Evolutionary conservation across 176 grass and related monocot species (phyloP), one percentile per base, ranked within the genome.

Genomic region (Carex pumila): DNA sequence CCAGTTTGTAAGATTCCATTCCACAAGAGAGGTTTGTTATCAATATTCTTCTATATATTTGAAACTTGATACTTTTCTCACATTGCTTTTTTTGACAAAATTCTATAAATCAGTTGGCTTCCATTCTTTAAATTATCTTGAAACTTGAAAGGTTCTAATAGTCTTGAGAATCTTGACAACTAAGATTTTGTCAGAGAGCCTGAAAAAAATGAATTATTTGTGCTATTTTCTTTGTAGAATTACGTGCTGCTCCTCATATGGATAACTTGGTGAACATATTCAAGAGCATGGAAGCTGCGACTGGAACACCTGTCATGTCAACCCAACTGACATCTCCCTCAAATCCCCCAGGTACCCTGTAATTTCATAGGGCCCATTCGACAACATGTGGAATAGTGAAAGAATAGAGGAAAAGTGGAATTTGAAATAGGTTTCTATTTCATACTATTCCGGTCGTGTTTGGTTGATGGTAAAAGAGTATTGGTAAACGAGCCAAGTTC

Each of bases 1-100:
- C 95, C 95, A 0, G 83, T 95, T 55, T 98, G 92, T 89, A 98
- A 98, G 87, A 81, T 93, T 49, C 95, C 95, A 8, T 95, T 88
- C 86, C 92, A 61, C 50, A 89, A 89, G 52, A 88, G 95, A 93
- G 95, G 89, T 98, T 34, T 34, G 90, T 79, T 67, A 52, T 66
- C 39, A 52, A 68, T 15, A 25, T 66, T 66, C 9, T 66, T 2
- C 18, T 82, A 11, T 54, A 54, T 30, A 29, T 29, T 76, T 12
- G 22, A 76, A 72, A 74, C 71, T 25, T 53, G 8, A 5, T 52
- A 29, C 18, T 75, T 19, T 29, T 29, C 10, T 74, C 19, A 52
- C 45, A 25, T 49, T n/a, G 37, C 3, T 53, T 73, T 22, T 41
- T 32, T 22, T 49, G 71, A 52, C 45, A 72, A 21, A 21, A 49